These are phyloP conservation scores for Chrysoporthe deuterocubensis DNA, from an alignment of 2,329 filamentous ascomycete genomes.

Conservation along the genomic window DNA sequence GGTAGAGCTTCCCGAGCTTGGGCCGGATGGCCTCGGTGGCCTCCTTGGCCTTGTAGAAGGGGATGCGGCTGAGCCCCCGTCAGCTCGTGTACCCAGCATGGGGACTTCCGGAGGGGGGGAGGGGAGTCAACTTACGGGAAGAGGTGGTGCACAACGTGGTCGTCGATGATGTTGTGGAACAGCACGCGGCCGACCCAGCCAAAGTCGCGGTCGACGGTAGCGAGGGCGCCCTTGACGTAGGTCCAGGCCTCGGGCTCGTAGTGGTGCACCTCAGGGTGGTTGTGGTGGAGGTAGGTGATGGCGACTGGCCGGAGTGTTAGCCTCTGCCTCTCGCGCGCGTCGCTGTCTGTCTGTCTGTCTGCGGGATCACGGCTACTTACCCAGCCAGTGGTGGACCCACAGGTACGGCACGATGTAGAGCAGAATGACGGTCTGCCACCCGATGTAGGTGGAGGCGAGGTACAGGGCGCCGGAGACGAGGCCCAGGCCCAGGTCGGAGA, in stretches of 20 bases:
- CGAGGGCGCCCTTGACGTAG: slow-evolving; percentile 64
- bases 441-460: slow-evolving; percentile 55
- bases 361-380: slow-evolving; percentile 41
- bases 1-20: slow-evolving; percentile 60
- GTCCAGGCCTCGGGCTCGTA: slow-evolving; percentile 64
- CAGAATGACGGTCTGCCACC: slow-evolving; percentile 58
- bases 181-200: slow-evolving; percentile 67
- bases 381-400: slow-evolving; percentile 74
- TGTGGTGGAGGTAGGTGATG: slow-evolving; percentile 78
- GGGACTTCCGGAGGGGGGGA: neutral
- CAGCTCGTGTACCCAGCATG: neutral
- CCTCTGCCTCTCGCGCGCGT: neutral
- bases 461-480: slow-evolving; percentile 57
- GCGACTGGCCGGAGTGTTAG: slow-evolving; percentile 52
- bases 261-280: slow-evolving; percentile 62
- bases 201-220: slow-evolving; percentile 67
- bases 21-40: slow-evolving; percentile 61
- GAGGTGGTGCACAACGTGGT: slow-evolving; percentile 66
- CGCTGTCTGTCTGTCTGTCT: neutral
- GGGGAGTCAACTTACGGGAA: slow-evolving; percentile 50
- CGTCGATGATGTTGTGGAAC: slow-evolving; percentile 69
- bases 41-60: slow-evolving; percentile 64
- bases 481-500: slow-evolving; percentile 64
- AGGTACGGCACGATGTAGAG: slow-evolving; percentile 68
- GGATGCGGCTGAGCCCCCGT: slow-evolving; percentile 47